Evolutionary conservation across 768 basidiomycete genomes (phyloP), one percentile per base, ranked within the genome.

Genomic region (Pulveroboletus sp.): DNA sequence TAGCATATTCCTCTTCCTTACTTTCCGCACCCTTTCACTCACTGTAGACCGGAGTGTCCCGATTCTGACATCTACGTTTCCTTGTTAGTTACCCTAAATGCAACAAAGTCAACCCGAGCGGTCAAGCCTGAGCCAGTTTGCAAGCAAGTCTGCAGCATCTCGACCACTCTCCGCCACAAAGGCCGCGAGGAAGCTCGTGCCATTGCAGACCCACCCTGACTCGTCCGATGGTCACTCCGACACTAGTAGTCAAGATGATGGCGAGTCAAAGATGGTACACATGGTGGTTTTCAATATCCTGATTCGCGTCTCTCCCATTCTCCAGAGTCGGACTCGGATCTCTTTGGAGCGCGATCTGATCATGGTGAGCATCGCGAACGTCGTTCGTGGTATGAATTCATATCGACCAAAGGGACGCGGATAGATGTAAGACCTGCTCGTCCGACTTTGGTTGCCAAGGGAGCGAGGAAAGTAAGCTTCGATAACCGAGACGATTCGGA

Each of bases 241-340:
- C 12, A 1, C 42, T 17, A 33, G 27, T 27, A 49, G 46, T 43
- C 58, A 40, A 35, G 21, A 46, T 26, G 48, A 55, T 4, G 51
- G 56, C 15, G 30, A 56, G 56, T 64, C 18, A 14, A 44, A 36
- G 31, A n/a, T 26, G 17, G 12, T 37, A 5, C 21, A n/a, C 27
- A 28, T 27, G 12, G 15, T 18, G 24, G 6, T 14, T 9, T 40
- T 43, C 40, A 7, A 11, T 28, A 18, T 38, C 30, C 46, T 45
- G 32, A 56, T 26, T n/a, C 17, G 26, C 6, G 8, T 14, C 15
- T 17, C 39, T 39, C 26, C 36, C 17, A 32, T 39, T 45, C 42
- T 44, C 24, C 43, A 61, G 62, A 54, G 41, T 58, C 62, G 28
- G 63, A 55, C 31, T 44, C 57, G 21, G 54, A 48, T 3, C 17